Evolutionary conservation across 345 rosid genomes (phyloP).

Genomic region (Lumnitzera littorea): DNA sequence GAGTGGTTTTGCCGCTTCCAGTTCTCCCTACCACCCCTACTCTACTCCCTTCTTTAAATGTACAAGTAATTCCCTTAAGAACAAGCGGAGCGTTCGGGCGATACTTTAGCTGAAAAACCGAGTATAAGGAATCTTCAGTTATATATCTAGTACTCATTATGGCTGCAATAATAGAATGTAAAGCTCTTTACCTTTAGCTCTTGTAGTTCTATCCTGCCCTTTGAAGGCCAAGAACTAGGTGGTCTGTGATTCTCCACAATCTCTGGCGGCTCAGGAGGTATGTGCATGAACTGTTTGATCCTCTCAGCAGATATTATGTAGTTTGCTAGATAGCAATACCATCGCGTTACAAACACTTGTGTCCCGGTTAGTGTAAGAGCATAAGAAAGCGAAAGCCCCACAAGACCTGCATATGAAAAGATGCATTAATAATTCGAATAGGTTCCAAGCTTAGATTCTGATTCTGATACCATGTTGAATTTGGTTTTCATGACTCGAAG

Average conservation of each 20-base stretch:
- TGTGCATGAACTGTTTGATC: conserved; percentile 65
- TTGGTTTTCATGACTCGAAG: no score
- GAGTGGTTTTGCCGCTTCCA: conserved; percentile 86
- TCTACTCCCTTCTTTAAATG: conserved; percentile 62
- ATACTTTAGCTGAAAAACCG: conserved; percentile 41
- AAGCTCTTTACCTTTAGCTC: conserved; percentile 41
- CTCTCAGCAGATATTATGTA: conserved; percentile 65
- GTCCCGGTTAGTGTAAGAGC: conserved; percentile 52
- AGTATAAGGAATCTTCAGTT: no score
- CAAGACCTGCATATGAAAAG: conserved; percentile 33
- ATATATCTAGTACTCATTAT: not conserved
- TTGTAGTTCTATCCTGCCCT: conserved; percentile 61
- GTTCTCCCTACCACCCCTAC: conserved; percentile 91
- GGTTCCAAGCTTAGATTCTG: no score
- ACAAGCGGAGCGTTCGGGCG: conserved; percentile 63
- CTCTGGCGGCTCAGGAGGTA: conserved; percentile 57
- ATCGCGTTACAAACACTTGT: conserved; percentile 46
- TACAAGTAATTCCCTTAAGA: conserved; percentile 70
- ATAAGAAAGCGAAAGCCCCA: conserved; percentile 73
- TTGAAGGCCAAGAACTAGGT: conserved; percentile 57
- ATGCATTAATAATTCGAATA: not conserved
- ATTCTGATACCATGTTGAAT: no score
- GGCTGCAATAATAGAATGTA: not conserved
- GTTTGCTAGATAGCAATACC: conserved; percentile 58
- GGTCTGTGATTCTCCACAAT: conserved; percentile 52